Base-by-base conservation (phyloP, 2,329 filamentous ascomycete species). In the Penicillium sp. region DNA sequence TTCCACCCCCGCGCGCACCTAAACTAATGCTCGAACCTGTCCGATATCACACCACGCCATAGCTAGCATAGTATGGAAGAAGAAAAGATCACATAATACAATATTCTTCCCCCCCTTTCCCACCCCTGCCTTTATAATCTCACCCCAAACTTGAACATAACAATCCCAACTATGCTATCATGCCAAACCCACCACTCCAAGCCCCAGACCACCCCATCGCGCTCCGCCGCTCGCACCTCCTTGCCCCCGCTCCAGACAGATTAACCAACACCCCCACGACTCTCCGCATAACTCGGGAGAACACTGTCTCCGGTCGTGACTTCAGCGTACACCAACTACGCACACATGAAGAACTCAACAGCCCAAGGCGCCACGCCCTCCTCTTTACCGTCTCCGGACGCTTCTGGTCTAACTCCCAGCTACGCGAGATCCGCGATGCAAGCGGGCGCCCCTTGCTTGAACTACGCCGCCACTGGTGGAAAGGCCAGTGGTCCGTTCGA, bases 201-300 rank as follows among this genome's bases (percentile, higher is more conserved):
- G 31, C 65, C 47, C 64, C 65, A 4, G 50, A 60, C 53, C 59
- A 62, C 35, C 65, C 65, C 19, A 56, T 67, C 60, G 65, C 65
- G 25, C 62, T 67, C 8, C 61, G 58, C 2, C 59, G 54, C 55
- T 57, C 59, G 27, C 63, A 67, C 54, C 63, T 67, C 43, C 59
- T 67, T 49, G 58, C 63, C 39, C 62, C 65, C 16, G 59, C 60
- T 13, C 56, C 65, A 54, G 65, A 67, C 54, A 55, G 61, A 37
- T 50, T 66, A 27, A 66, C 63, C 39, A 61, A 66, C 53, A 63
- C 63, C 25, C 58, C 65, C 21, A 67, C 65, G 19, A 67, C 61
- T 10, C 55, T 67, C 13, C 56, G 54, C 21, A 62, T 67, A 23
- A 54, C 54, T 4, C 57, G 62, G 43, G 53, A 50, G 44, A 59